phyloP scores from a whole-genome alignment of 441 rosid genomes.

The Biscutella auriculata region DNA sequence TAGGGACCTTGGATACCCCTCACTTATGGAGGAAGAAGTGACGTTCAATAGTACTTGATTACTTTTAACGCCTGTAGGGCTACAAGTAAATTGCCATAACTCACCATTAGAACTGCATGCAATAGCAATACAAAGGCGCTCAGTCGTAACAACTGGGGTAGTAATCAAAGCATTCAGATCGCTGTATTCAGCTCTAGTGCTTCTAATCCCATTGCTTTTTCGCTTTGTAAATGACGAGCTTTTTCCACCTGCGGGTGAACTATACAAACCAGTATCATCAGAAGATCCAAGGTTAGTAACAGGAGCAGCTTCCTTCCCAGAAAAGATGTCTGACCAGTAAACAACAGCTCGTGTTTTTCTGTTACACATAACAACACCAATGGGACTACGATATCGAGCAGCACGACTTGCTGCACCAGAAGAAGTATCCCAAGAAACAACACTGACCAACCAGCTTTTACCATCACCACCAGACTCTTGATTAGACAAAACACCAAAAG shows the following conservation, averaged over 20 bases:
- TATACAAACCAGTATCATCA: conserved; percentile 31
- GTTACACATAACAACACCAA: conserved; percentile 56
- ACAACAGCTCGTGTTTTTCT: conserved; percentile 45
- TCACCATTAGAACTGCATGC: conserved; percentile 64
- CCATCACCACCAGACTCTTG: conserved; percentile 24
- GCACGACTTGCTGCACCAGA: conserved; percentile 24
- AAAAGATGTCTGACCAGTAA: conserved; percentile 68
- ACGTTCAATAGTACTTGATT: conserved; percentile 29
- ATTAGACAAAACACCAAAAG: conserved; percentile 28
- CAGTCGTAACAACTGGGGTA: conserved; percentile 28
- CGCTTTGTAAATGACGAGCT: conserved; percentile 22
- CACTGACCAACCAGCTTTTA: conserved; percentile 51
- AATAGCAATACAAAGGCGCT: conserved; percentile 52
- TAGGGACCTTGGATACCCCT: conserved; percentile 79
- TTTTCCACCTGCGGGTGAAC: conserved; percentile 33
- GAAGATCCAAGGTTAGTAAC: conserved; percentile 29
- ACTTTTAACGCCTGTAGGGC: conserved; percentile 35
- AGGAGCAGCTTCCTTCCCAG: conserved; percentile 34
- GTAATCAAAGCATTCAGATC: conserved; percentile 62
- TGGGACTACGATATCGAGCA: conserved; percentile 27
- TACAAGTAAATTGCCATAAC: conserved; percentile 70
- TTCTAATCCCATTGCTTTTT: conserved; percentile 25
- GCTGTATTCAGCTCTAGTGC: conserved; percentile 24
- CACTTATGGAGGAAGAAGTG: conserved; percentile 31
- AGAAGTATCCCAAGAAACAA: conserved; percentile 51